phyloP scores from a whole-genome alignment of 2,329 filamentous ascomycete species.

The Aspergillus proliferans region DNA sequence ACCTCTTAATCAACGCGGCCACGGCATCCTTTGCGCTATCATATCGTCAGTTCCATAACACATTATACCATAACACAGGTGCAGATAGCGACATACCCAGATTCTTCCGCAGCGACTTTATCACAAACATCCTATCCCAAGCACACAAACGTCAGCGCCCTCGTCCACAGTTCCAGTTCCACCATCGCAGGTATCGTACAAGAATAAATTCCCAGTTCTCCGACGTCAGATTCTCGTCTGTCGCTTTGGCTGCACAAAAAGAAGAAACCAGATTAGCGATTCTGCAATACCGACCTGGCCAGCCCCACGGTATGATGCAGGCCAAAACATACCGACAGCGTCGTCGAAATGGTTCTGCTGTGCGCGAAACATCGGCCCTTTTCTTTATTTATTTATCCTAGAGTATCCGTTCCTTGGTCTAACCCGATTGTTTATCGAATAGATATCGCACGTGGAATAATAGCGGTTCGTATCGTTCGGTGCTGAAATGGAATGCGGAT shows the following conservation, averaged over 20 bases:
- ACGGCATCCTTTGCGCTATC: conserved; percentile 71
- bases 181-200: conserved; percentile 31
- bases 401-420: not conserved
- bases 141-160: conserved; percentile 10
- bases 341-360: conserved; percentile 66
- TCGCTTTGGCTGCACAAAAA: conserved; percentile 62
- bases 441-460: too few relatives aligned
- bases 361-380: conserved; percentile 49
- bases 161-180: not conserved
- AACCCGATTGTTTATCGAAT: too few relatives aligned
- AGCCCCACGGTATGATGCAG: not conserved
- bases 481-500: not conserved
- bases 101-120: conserved; percentile 48
- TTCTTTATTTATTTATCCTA: not conserved
- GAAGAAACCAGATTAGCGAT: conserved; percentile 22
- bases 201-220: conserved; percentile 71
- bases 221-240: conserved; percentile 93
- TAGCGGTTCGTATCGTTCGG: too few relatives aligned
- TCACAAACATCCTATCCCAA: conserved; percentile 53
- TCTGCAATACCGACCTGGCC: not conserved
- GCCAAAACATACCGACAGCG: conserved; percentile 53
- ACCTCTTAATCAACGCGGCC: conserved; percentile 81
- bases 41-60: conserved; percentile 5
- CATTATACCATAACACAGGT: not conserved
- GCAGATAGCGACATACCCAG: conserved; percentile 29